phyloP scores from a whole-genome alignment of 805 yeast species.

The Candida boleticola region DNA sequence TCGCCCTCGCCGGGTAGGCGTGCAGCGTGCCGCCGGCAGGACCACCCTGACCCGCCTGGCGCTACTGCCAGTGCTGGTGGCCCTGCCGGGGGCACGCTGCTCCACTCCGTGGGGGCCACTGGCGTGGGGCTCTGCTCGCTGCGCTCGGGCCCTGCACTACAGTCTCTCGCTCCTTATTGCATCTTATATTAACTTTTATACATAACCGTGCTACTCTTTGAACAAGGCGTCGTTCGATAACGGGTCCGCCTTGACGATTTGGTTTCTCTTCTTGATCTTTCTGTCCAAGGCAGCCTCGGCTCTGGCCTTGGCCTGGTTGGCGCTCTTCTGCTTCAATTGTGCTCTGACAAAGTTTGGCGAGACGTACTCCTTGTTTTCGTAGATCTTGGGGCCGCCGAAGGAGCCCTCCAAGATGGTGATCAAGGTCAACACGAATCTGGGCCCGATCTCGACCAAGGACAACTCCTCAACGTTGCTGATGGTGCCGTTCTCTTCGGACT shows the following conservation, averaged over 20 bases:
- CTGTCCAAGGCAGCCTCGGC: constrained; percentile 75
- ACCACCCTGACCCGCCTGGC: too few species aligned
- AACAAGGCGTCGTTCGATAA: constrained; percentile 75
- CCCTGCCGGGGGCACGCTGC: not conserved
- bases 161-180: too few species aligned
- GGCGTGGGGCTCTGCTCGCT: not conserved
- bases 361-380: constrained; percentile 94
- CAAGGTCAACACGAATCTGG: constrained; percentile 89
- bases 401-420: constrained; percentile 94
- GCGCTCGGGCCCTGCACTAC: too few species aligned
- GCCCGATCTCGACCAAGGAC: constrained; percentile 91
- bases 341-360: constrained; percentile 95
- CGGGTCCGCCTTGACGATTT: constrained; percentile 76
- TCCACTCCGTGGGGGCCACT: not conserved
- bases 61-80: not conserved
- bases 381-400: constrained; percentile 95
- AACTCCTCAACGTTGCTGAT: constrained; percentile 54
- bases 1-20: too few species aligned
- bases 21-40: too few species aligned
- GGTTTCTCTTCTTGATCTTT: constrained; percentile 73
- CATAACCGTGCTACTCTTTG: constrained; percentile 33
- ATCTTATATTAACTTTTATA: too few species aligned
- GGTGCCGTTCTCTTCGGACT: constrained; percentile 47
- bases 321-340: constrained; percentile 75
- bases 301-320: constrained; percentile 74